Percentiles rank a stretch among this genome's conserved stretches.
Evolutionary conservation across 2,329 filamentous ascomycete genomes (phyloP).

Genomic region (Verticillium isaacii): DNA sequence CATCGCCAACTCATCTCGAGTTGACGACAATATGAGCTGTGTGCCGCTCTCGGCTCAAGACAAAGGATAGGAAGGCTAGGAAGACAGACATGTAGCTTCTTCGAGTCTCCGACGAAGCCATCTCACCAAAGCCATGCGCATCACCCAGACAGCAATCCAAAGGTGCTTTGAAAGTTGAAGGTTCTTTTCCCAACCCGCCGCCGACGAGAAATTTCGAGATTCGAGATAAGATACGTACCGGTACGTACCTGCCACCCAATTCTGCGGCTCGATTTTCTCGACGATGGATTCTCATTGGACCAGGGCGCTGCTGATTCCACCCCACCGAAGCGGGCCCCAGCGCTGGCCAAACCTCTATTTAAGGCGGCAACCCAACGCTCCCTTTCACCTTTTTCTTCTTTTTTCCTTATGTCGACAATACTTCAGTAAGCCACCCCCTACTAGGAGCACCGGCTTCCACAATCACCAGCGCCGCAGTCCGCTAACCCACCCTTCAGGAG

Average conservation of each 20-base stretch:
- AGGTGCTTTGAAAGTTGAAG: neutral
- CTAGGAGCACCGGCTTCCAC: slow-evolving; percentile 9
- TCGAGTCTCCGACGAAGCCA: neutral
- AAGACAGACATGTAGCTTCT: neutral
- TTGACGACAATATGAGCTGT: no score
- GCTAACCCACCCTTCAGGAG: slow-evolving; percentile 39
- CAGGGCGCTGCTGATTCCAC: neutral
- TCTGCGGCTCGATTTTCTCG: slow-evolving; percentile 1
- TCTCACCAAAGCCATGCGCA: neutral
- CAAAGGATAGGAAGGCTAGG: neutral
- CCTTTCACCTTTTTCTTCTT: slow-evolving; percentile 32
- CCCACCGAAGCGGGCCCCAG: neutral
- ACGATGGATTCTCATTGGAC: neutral
- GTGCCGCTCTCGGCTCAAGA: no score
- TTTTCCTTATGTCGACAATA: slow-evolving; percentile 60
- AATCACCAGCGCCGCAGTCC: slow-evolving; percentile 1
- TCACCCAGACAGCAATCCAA: neutral
- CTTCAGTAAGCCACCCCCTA: slow-evolving; percentile 44
- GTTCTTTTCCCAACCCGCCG: neutral
- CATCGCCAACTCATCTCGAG: no score
- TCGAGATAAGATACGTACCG: neutral
- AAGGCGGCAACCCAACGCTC: slow-evolving; percentile 20
- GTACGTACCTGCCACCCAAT: neutral
- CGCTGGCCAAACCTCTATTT: slow-evolving; percentile 31
- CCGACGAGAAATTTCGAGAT: neutral